Evolutionary conservation across 257 asterid species (phyloP).

Genomic region (Anisodus tanguticus): DNA sequence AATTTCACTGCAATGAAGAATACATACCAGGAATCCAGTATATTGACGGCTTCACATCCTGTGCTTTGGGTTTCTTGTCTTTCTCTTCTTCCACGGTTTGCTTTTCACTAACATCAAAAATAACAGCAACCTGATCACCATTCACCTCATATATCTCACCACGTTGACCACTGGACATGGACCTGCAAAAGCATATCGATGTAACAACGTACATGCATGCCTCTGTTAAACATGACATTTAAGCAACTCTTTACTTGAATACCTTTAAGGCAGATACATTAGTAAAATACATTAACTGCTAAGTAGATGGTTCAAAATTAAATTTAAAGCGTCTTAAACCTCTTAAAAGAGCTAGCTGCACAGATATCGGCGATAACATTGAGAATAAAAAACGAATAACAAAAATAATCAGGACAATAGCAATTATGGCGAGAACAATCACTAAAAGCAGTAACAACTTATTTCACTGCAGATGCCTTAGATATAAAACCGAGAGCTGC

Average conservation of each 20-base stretch:
- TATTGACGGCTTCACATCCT: slow-evolving; percentile 60
- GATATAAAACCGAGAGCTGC: slow-evolving; percentile 11
- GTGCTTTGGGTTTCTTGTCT: slow-evolving; percentile 48
- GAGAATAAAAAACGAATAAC: slow-evolving; percentile 22
- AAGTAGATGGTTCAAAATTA: slow-evolving; percentile 18
- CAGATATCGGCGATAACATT: neutral
- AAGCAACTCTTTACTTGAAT: slow-evolving; percentile 22
- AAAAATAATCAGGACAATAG: neutral
- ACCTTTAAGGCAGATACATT: slow-evolving; percentile 20
- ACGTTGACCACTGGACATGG: slow-evolving; percentile 72
- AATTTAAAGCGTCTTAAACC: neutral
- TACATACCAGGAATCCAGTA: slow-evolving; percentile 81
- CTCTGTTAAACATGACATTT: neutral
- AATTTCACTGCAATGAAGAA: slow-evolving; percentile 27
- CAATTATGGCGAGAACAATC: neutral
- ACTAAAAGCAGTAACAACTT: slow-evolving; percentile 16
- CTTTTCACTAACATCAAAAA: slow-evolving; percentile 59
- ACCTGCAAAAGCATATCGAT: slow-evolving; percentile 50
- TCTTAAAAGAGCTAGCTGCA: neutral
- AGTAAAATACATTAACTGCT: neutral
- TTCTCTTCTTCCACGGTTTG: slow-evolving; percentile 40
- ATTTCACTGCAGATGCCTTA: slow-evolving; percentile 22
- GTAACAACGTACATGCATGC: slow-evolving; percentile 11
- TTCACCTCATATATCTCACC: slow-evolving; percentile 97
- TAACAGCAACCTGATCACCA: slow-evolving; percentile 82